A percentile compares a stretch with the other conserved stretches of the same genome.
Evolutionary conservation across 2,329 filamentous ascomycete species (phyloP).

Genomic region (Scytalidium sp.): DNA sequence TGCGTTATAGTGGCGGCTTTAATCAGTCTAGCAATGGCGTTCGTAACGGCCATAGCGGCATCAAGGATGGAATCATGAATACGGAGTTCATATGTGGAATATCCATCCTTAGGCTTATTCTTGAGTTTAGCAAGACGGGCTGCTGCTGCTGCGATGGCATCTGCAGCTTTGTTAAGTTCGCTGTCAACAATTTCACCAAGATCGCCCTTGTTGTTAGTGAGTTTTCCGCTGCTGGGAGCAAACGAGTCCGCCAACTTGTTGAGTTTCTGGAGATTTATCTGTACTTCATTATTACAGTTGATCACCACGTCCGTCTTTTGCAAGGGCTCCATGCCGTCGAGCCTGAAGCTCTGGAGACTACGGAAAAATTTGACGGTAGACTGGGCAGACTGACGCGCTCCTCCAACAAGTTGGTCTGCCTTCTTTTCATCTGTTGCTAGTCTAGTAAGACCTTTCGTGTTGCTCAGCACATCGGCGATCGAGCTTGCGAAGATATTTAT

Average conservation of each 20-base stretch:
- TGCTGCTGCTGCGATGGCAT: constrained; percentile 90
- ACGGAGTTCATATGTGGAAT: constrained; percentile 92
- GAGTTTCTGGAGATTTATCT: constrained; percentile 88
- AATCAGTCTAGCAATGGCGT: constrained; percentile 90
- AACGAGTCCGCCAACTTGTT: constrained; percentile 93
- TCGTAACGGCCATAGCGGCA: constrained; percentile 89
- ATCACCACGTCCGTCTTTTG: constrained; percentile 97
- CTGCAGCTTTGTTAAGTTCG: constrained; percentile 89
- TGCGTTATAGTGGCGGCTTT: constrained; percentile 91
- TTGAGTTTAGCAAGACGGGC: constrained; percentile 86
- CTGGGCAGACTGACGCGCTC: constrained; percentile 78
- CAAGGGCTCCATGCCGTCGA: constrained; percentile 84
- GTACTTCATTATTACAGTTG: constrained; percentile 94
- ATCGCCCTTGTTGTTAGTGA: constrained; percentile 76
- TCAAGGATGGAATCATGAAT: constrained; percentile 95
- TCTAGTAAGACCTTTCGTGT: constrained; percentile 90
- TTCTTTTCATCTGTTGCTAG: constrained; percentile 96
- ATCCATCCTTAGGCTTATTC: constrained; percentile 95
- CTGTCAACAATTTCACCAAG: constrained; percentile 89
- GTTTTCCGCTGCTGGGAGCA: constrained; percentile 80
- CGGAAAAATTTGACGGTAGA: constrained; percentile 95
- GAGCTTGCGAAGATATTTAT: constrained; percentile 88
- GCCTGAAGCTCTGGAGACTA: constrained; percentile 85
- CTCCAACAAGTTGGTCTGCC: constrained; percentile 78
- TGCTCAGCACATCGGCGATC: constrained; percentile 89